Conservation (phyloP, 768 basidiomycete species). For the Neoboletus magnificus region DNA sequence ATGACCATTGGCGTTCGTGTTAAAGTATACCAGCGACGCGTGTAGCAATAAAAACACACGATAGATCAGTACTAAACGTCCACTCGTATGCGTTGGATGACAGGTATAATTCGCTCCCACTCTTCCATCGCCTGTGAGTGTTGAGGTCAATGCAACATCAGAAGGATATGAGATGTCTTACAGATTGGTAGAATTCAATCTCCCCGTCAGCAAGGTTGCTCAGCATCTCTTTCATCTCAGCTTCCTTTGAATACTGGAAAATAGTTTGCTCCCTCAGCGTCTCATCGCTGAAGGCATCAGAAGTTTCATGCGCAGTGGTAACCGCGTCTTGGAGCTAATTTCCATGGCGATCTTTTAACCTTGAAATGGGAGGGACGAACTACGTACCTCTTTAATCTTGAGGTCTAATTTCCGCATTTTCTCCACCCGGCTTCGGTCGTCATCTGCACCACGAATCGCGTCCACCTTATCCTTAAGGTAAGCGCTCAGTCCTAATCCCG, state of each 20-base stretch:
- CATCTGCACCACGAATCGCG: slow-evolving; percentile 86
- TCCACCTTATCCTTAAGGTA: slow-evolving; percentile 94
- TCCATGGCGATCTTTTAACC: neutral
- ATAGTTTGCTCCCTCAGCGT: slow-evolving; percentile 86
- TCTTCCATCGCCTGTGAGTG: slow-evolving; percentile 82
- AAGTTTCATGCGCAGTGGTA: slow-evolving; percentile 90
- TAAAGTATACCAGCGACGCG: slow-evolving; percentile 4
- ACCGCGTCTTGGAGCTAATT: slow-evolving; percentile 93
- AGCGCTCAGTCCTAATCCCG: slow-evolving; percentile 78
- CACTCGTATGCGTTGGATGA: slow-evolving; percentile 91
- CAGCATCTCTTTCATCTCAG: slow-evolving; percentile 97
- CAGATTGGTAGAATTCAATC: slow-evolving; percentile 90
- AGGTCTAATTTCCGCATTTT: slow-evolving; percentile 89
- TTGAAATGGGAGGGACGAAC: neutral
- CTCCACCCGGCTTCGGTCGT: slow-evolving; percentile 89
- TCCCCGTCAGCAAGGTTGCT: slow-evolving; percentile 88
- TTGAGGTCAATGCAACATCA: slow-evolving; percentile 3
- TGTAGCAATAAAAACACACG: slow-evolving; percentile 16
- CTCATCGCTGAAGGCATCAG: slow-evolving; percentile 94
- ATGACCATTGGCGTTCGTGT: slow-evolving; percentile 7
- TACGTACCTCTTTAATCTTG: slow-evolving; percentile 88
- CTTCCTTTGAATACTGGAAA: slow-evolving; percentile 87
- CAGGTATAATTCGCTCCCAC: slow-evolving; percentile 93
- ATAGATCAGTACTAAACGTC: slow-evolving; percentile 57
- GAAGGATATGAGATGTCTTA: slow-evolving; percentile 30